Base-by-base conservation (phyloP, 768 basidiomycete species). In the Hygrocybe coccinea region DNA sequence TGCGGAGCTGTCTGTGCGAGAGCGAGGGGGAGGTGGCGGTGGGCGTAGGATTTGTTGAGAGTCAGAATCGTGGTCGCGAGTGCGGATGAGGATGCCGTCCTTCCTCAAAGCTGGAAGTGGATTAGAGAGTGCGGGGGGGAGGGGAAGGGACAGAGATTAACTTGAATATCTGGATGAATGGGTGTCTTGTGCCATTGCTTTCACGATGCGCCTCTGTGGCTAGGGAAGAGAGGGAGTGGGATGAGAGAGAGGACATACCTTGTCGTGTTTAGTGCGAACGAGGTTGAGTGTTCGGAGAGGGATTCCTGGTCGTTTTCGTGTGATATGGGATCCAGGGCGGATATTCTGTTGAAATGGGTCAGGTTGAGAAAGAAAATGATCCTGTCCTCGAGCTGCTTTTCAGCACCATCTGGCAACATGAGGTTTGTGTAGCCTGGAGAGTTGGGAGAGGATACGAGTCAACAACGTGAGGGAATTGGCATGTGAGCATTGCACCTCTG, bases 351-450 rank as follows among this genome's bases (percentile, higher is more conserved):
- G 73, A 87, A 89, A 0, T 86, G 79, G 0, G 90, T 92, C 71
- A 97, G 97, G 67, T 97, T 97, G 55, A 99, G 81, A 70, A 95
- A 97, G 79, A 99, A 99, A 43, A 97, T 85, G 5, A 97, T 98
- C 95, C 95, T 97, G 71, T 98, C 97, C 68, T 95, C 92, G 21
- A 88, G 74, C 58, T 95, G 90, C 50, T 88, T 84, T 73, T 99
- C 95, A 29, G 94, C 97, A 5, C 97, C 97, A 69, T 99, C 97
- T 10, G 97, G 97, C 19, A 99, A 81, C 97, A 99, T 99, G 57
- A 95, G 81, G 75, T 95, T 95, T 3, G 97, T 95, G 4, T 15
- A 95, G 81, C 54, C 95, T 97, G 25, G 22, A 39, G n/a, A 61
- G 22, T 65, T 58, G n/a, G n/a, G n/a, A n/a, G n/a, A n/a, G n/a